Conservation (phyloP, 495 filamentous ascomycete species). For the Penicillium tannophilum region DNA sequence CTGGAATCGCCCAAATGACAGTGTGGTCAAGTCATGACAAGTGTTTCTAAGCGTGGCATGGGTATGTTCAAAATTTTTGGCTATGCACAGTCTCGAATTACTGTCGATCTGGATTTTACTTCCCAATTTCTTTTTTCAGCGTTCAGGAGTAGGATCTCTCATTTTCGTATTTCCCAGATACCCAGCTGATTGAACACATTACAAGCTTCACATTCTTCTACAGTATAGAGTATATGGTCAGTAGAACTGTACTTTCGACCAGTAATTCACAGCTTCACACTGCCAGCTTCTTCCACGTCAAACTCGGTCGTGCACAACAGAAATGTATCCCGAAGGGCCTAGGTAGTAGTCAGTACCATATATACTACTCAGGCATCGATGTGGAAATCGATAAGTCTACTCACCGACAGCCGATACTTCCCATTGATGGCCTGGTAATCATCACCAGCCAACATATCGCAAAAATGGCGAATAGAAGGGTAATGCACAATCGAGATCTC, state of each 20-base stretch:
- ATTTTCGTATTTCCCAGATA: constrained; percentile 19
- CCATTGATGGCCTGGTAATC: constrained; percentile 68
- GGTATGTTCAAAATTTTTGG: neutral
- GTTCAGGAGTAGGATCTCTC: constrained; percentile 8
- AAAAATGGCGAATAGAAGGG: constrained; percentile 63
- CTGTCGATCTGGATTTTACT: neutral
- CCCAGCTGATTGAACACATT: constrained; percentile 13
- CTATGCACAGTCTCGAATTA: neutral
- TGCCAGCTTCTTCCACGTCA: constrained; percentile 34
- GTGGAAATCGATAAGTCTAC: constrained; percentile 2
- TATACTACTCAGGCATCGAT: neutral
- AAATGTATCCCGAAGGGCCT: constrained; percentile 62
- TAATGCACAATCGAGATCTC: constrained; percentile 68
- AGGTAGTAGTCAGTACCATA: constrained; percentile 1
- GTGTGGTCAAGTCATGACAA: constrained; percentile 32
- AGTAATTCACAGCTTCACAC: constrained; percentile 28
- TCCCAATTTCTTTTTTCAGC: constrained; percentile 7
- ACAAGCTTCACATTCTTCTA: neutral
- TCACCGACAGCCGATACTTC: constrained; percentile 52
- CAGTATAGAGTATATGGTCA: neutral
- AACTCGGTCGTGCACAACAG: constrained; percentile 64
- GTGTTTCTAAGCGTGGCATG: constrained; percentile 6
- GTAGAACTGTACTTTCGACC: neutral
- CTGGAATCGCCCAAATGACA: constrained; percentile 78
- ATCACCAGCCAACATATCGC: constrained; percentile 61